phyloP scores from a whole-genome alignment of 331 rosid genomes.

The Malus hybrid region DNA sequence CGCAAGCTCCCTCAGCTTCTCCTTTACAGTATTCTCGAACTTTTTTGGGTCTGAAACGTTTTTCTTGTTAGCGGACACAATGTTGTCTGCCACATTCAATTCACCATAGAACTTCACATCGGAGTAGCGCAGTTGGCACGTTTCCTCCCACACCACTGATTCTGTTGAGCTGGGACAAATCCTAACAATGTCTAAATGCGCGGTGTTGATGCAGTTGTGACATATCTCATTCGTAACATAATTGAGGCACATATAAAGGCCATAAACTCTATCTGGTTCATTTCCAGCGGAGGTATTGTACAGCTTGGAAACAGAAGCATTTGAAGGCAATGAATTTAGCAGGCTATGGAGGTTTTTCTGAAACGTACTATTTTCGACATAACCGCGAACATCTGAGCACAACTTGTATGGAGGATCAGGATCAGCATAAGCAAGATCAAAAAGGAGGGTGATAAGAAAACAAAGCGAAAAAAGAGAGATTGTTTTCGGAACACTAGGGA shows the following conservation, averaged over 20 bases:
- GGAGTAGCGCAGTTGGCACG: slow-evolving; percentile 46
- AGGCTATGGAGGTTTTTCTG: slow-evolving; percentile 29
- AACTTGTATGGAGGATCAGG: slow-evolving; percentile 28
- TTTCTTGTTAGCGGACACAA: slow-evolving; percentile 12
- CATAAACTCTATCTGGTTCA: slow-evolving; percentile 19
- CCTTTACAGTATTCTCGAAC: slow-evolving; percentile 25
- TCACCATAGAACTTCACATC: slow-evolving; percentile 30
- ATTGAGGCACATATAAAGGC: slow-evolving; percentile 47
- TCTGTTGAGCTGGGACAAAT: slow-evolving; percentile 37
- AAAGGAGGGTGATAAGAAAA: slow-evolving; percentile 15
- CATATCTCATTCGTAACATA: slow-evolving; percentile 21
- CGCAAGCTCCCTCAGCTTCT: slow-evolving; percentile 24
- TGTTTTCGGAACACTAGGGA: slow-evolving; percentile 4
- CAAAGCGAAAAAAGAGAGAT: slow-evolving; percentile 4
- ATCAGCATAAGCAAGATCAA: slow-evolving; percentile 28
- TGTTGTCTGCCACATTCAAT: slow-evolving; percentile 25
- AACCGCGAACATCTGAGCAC: slow-evolving; percentile 27
- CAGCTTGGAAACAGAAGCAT: slow-evolving; percentile 33
- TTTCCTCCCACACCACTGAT: slow-evolving; percentile 49
- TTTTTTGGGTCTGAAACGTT: slow-evolving; percentile 30
- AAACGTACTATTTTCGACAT: slow-evolving; percentile 21
- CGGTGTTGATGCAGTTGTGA: slow-evolving; percentile 26
- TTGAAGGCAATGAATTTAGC: slow-evolving; percentile 29
- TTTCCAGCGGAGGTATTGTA: slow-evolving; percentile 27
- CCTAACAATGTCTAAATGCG: slow-evolving; percentile 15